Evolutionary conservation across 1,139 yeast genomes (phyloP).

Genomic region (Geotrichum carabidarum): DNA sequence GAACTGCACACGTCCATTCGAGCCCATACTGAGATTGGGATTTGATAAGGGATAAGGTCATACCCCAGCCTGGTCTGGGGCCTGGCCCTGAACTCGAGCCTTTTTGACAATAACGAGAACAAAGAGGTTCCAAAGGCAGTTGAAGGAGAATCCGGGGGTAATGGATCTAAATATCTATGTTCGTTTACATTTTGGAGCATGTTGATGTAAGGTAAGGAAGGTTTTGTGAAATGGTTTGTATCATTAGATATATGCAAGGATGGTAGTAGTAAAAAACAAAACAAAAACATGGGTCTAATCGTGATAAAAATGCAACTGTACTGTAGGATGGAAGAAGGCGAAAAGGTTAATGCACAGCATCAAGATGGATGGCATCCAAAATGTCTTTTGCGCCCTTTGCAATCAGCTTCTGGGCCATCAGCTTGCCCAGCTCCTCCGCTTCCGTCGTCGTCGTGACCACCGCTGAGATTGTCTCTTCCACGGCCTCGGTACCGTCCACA

Average conservation of each 20-base stretch:
- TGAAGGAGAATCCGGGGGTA: neutral
- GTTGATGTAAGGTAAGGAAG: too few relatives aligned
- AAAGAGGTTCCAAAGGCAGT: neutral
- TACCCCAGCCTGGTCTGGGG: too few relatives aligned
- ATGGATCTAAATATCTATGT: neutral
- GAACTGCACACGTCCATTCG: too few relatives aligned
- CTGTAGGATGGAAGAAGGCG: neutral
- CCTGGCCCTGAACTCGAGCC: too few relatives aligned
- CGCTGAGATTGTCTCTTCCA: slow-evolving; percentile 48
- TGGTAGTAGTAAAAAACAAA: neutral
- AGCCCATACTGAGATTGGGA: too few relatives aligned
- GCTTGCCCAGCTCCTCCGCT: slow-evolving; percentile 65
- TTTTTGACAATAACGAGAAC: too few relatives aligned
- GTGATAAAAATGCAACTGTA: neutral
- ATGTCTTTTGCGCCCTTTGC: slow-evolving; percentile 81
- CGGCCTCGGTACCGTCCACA: slow-evolving; percentile 71
- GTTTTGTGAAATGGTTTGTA: neutral
- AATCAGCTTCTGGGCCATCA: slow-evolving; percentile 62
- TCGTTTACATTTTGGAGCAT: too few relatives aligned
- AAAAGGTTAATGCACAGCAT: slow-evolving; percentile 11
- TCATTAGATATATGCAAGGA: neutral
- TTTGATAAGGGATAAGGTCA: too few relatives aligned
- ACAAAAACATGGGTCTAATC: neutral
- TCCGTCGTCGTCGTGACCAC: slow-evolving; percentile 47
- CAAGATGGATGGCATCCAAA: slow-evolving; percentile 47